Percentiles rank a stretch among this genome's conserved stretches.
Evolutionary conservation across 2,329 filamentous ascomycete species (phyloP).

Genomic region (Colletotrichum filicis): DNA sequence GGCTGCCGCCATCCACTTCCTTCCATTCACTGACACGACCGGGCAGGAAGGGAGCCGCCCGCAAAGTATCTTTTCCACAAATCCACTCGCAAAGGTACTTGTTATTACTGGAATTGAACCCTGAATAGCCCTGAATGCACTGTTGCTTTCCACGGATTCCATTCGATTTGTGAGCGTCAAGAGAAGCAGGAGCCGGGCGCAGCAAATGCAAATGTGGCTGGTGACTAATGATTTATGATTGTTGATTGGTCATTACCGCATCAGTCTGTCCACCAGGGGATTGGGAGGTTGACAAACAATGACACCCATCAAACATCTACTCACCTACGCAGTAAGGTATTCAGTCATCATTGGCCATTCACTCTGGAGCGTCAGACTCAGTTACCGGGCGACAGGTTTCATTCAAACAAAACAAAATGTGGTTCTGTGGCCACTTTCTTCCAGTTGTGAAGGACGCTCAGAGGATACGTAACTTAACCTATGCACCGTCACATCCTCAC

Average conservation of each 20-base stretch:
- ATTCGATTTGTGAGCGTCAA: neutral
- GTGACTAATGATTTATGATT: neutral
- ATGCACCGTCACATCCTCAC: constrained; percentile 21
- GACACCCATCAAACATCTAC: neutral
- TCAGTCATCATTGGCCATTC: neutral
- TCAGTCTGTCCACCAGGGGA: neutral
- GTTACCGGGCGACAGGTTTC: neutral
- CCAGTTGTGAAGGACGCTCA: neutral
- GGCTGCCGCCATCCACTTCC: neutral
- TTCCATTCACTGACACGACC: neutral
- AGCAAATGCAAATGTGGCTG: neutral
- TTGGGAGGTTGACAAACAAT: neutral
- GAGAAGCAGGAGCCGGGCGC: neutral
- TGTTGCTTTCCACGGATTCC: neutral
- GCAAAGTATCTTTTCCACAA: neutral
- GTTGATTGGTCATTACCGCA: neutral
- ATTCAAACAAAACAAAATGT: constrained; percentile 18
- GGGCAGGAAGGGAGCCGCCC: neutral
- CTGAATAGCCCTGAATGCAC: neutral
- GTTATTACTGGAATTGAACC: neutral
- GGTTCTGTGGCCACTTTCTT: neutral
- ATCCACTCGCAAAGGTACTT: neutral
- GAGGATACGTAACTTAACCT: neutral
- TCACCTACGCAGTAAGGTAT: neutral
- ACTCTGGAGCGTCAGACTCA: neutral